Evolutionary conservation across 2,329 filamentous ascomycete species (phyloP), one percentile per base, ranked within the genome.

Genomic region (Bipolaris sorokiniana): DNA sequence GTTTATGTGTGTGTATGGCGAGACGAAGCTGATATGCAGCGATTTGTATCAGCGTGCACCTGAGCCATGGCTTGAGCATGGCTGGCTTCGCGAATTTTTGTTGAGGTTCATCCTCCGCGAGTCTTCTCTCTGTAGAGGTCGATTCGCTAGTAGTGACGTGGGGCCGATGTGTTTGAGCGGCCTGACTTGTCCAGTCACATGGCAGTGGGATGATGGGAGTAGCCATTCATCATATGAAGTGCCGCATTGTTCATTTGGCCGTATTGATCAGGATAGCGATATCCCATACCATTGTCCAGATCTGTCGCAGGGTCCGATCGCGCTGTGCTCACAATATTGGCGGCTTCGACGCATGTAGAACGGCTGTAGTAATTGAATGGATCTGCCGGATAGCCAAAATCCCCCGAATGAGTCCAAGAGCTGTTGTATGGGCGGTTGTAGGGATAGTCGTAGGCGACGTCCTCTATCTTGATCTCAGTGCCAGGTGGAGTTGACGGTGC

Each of bases 181-280:
- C 23, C 37, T 5, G 23, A 11, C 6, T 22, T 26, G 16, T 4
- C 16, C 11, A 20, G 26, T 66, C 66, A 69, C 57, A 67, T 63
- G 2, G 59, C 18, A 20, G 56, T 52, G 31, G 61, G 42, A 20
- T 62, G 64, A 38, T 66, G 68, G 1, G 73, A 67, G 61, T 82
- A 82, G 47, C 74, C 74, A 57, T 82, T 79, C 75, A 82, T 79
- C 11, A 80, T 72, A 60, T 80, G 81, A 1, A 80, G 74, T 11
- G 75, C 55, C 1, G 74, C 62, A 61, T 80, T 81, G 48, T 78
- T 71, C n/a, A 81, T 77, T 20, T 77, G 71, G 51, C 77, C 82
- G 37, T 81, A 75, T 51, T 73, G 71, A 7, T 67, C 72, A 23
- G 70, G 63, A 5, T 59, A 64, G 28, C 67, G 53, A 52, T 78